Evolutionary conservation across 768 basidiomycete species (phyloP).

Genomic region (Clathrus columnatus): DNA sequence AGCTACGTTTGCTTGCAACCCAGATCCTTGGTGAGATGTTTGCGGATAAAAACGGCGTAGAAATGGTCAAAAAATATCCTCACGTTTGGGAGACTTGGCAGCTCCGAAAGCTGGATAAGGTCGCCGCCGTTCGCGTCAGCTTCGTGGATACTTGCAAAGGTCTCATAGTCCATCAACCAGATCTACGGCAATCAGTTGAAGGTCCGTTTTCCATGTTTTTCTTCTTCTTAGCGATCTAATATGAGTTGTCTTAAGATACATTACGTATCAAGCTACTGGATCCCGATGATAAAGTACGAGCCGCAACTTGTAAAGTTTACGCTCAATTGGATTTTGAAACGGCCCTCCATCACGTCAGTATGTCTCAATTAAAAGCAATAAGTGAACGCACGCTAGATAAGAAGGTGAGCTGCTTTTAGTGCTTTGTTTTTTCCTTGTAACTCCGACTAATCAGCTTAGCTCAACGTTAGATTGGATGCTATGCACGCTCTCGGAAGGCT

Average conservation of each 20-base stretch:
- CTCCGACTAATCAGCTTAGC: slow-evolving; percentile 40
- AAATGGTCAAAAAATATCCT: slow-evolving; percentile 74
- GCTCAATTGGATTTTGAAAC: slow-evolving; percentile 86
- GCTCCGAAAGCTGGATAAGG: slow-evolving; percentile 68
- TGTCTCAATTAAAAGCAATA: slow-evolving; percentile 49
- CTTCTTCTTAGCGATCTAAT: neutral
- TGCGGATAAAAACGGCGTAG: slow-evolving; percentile 60
- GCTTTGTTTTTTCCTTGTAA: neutral
- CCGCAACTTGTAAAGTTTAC: slow-evolving; percentile 75
- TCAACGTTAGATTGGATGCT: slow-evolving; percentile 48
- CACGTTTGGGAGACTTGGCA: slow-evolving; percentile 83
- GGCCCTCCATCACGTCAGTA: slow-evolving; percentile 70
- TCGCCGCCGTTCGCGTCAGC: slow-evolving; percentile 57
- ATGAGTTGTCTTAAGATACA: slow-evolving; percentile 33
- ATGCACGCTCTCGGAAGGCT: slow-evolving; percentile 67
- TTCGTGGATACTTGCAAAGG: slow-evolving; percentile 65
- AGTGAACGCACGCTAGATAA: slow-evolving; percentile 75
- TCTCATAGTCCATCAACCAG: slow-evolving; percentile 56
- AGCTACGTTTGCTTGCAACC: slow-evolving; percentile 72
- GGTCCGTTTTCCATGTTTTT: slow-evolving; percentile 39
- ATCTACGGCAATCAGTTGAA: slow-evolving; percentile 62
- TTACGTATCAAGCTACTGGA: slow-evolving; percentile 64
- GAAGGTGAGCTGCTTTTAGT: slow-evolving; percentile 64
- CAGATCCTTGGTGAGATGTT: slow-evolving; percentile 88
- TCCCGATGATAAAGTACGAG: slow-evolving; percentile 86